Base-by-base conservation (phyloP, 805 yeast species). In the Wickerhamiella siamensis region DNA sequence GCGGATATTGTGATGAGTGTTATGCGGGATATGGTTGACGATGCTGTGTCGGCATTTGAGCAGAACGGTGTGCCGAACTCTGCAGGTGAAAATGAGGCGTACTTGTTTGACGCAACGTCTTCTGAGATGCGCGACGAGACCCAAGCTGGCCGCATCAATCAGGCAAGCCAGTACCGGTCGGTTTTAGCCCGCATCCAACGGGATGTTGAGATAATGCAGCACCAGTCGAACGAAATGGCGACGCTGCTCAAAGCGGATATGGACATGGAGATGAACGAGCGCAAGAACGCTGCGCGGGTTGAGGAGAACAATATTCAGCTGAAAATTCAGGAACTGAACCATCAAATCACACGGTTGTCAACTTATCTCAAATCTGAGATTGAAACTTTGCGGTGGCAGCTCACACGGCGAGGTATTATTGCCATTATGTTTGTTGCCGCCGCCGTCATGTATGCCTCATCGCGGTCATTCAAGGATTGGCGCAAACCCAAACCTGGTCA, bases 341-440 rank as follows among this genome's bases (percentile, higher is more conserved):
- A 84, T 61, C 77, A 83, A 50, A 87, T 88, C 45, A 74, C 82
- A 19, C 81, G 81, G 50, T 69, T 91, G 50, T 75, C 77, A 46
- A 77, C 91, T 27, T 91, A 83, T 5, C 72, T 86, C 56, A 75
- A 83, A 55, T 78, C 91, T 0, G 91, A 84, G 43, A 82, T 84
- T 43, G 98, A 88, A 61, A 75, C 78, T 44, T 67, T 88, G 46
- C 69, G 97, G 52, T 88, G 98, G 98, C 84, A 83, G 54, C 75
- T 88, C 36, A 86, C 95, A 1, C 69, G 95, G 43, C 73, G 91
- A 57, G 96, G 96, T 8, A 64, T 91, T 27, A 66, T 82, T 35
- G 83, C 91, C 2, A 77, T 86, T 27, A 60, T 81, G 18, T 65
- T 77, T 1, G 67, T 79, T 47, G 82, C 82, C 1, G 71, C 75